phyloP scores from a whole-genome alignment of 768 basidiomycete genomes.

The Infundibulicybe gibba region DNA sequence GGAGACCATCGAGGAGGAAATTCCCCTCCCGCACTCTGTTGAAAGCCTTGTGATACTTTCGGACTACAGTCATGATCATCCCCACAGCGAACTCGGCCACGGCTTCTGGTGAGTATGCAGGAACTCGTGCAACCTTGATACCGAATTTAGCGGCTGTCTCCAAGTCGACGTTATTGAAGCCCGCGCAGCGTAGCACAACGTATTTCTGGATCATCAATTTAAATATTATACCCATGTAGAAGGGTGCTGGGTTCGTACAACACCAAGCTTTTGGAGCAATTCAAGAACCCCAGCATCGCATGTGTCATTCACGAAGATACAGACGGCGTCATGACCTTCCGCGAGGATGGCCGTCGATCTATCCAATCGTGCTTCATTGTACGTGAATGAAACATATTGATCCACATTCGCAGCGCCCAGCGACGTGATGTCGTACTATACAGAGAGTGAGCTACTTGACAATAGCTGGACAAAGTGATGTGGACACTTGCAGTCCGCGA shows the following conservation, averaged over 20 bases:
- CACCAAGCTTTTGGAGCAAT: slow-evolving; percentile 25
- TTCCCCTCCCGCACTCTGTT: slow-evolving; percentile 43
- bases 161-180: slow-evolving; percentile 40
- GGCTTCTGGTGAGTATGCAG: slow-evolving; percentile 40
- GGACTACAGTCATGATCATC: slow-evolving; percentile 41
- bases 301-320: slow-evolving; percentile 40
- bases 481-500: slow-evolving; percentile 25
- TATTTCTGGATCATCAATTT: slow-evolving; percentile 30
- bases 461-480: slow-evolving; percentile 26
- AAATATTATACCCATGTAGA: background rate
- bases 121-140: slow-evolving; percentile 36
- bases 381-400: slow-evolving; percentile 26
- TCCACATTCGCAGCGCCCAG: slow-evolving; percentile 1
- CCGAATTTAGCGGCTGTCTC: slow-evolving; percentile 20
- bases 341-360: slow-evolving; percentile 29
- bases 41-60: slow-evolving; percentile 44
- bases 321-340: slow-evolving; percentile 33
- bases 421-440: slow-evolving; percentile 15
- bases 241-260: slow-evolving; percentile 21
- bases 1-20: slow-evolving; percentile 39
- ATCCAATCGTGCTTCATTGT: slow-evolving; percentile 33
- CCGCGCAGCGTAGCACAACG: slow-evolving; percentile 36
- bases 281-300: slow-evolving; percentile 31
- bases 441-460: slow-evolving; percentile 25
- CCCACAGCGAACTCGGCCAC: slow-evolving; percentile 42